Conservation (phyloP, 169 alveolate species). For the Miamiensis avidus region DNA sequence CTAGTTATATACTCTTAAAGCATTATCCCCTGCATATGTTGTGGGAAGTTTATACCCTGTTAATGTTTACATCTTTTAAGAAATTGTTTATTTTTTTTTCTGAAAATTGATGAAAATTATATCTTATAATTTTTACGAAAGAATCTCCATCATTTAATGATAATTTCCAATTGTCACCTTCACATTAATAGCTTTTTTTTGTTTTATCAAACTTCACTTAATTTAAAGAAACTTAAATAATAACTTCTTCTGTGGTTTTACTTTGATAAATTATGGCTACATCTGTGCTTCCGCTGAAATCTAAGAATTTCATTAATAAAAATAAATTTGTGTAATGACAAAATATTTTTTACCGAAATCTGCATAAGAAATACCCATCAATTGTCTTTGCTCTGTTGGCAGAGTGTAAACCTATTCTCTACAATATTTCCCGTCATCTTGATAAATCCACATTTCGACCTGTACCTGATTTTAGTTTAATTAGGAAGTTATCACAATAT, state of each 20-base stretch:
- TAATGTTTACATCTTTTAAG: neutral
- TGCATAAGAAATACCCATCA: neutral
- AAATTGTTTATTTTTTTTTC: neutral
- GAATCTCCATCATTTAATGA: neutral
- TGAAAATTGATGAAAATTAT: no score
- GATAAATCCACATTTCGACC: neutral
- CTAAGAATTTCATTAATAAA: no score
- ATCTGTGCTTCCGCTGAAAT: no score
- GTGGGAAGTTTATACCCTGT: neutral
- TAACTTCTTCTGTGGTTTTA: no score
- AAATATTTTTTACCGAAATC: neutral
- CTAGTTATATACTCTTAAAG: neutral
- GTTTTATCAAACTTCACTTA: neutral
- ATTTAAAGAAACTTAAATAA: no score
- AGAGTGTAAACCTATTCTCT: neutral
- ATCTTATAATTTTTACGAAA: neutral
- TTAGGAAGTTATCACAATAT: neutral
- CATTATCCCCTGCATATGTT: neutral
- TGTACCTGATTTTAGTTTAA: no score
- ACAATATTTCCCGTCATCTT: neutral
- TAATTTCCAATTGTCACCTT: neutral
- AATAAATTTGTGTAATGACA: neutral
- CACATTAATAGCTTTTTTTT: conserved; percentile 3
- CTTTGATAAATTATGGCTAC: no score
- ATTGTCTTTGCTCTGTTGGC: neutral